These are phyloP conservation scores for Brettanomyces bruxellensis DNA, from an alignment of 805 yeast genomes.

Conservation along the genomic window DNA sequence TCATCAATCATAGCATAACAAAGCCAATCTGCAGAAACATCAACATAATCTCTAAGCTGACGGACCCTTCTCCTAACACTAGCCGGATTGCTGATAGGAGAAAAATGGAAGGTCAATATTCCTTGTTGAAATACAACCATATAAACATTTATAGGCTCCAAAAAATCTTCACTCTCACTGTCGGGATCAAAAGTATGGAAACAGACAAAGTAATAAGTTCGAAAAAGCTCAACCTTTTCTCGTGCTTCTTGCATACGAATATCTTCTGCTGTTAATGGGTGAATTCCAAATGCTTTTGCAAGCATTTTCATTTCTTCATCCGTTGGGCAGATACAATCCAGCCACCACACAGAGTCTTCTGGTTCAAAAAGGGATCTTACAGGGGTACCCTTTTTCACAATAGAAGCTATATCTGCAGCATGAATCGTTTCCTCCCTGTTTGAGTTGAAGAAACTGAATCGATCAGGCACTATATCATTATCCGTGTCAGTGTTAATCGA, in stretches of 20 bases:
- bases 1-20: constrained; percentile 79
- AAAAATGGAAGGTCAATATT: constrained; percentile 59
- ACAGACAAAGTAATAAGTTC: constrained; percentile 86
- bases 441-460: constrained; percentile 78
- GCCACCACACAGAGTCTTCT: constrained; percentile 87
- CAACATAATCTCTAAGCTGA: constrained; percentile 68
- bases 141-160: constrained; percentile 73
- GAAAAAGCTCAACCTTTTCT: constrained; percentile 91
- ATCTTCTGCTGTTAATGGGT: constrained; percentile 97
- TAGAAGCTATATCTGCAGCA: constrained; percentile 76
- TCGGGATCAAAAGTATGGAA: constrained; percentile 95
- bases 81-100: constrained; percentile 60
- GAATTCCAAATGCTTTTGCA: constrained; percentile 92
- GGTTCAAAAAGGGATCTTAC: constrained; percentile 62
- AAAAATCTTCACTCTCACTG: constrained; percentile 67
- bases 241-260: constrained; percentile 93
- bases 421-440: constrained; percentile 83
- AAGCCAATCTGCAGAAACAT: constrained; percentile 73
- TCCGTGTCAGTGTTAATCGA: constrained; percentile 6
- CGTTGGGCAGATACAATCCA: constrained; percentile 89
- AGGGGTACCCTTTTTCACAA: constrained; percentile 56
- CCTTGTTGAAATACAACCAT: constrained; percentile 65
- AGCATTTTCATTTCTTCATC: constrained; percentile 90
- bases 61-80: constrained; percentile 77
- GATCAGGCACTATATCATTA: constrained; percentile 39